phyloP scores from a whole-genome alignment of 2,329 filamentous ascomycete genomes.

The Pyrenophora seminiperda region DNA sequence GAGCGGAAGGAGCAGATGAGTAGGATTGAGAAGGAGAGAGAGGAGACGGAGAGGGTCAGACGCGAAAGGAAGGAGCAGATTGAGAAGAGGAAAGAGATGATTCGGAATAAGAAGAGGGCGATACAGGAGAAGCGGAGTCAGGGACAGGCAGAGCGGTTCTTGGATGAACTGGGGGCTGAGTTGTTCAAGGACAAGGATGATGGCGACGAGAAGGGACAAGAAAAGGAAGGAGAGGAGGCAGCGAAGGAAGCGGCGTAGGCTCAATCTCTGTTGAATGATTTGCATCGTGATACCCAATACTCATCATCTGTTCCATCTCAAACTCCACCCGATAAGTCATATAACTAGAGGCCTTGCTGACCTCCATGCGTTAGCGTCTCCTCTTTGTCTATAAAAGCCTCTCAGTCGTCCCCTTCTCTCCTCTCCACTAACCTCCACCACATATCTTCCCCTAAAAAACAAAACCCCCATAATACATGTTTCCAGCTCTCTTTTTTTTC shows the following conservation, averaged over 20 bases:
- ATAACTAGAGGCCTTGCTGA: too few relatives aligned
- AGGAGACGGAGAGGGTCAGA: conserved; percentile 69
- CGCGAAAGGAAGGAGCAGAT: conserved; percentile 54
- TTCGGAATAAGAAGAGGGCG: conserved; percentile 62
- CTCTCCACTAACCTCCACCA: too few relatives aligned
- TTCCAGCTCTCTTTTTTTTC: too few relatives aligned
- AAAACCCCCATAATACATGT: too few relatives aligned
- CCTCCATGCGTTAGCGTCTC: too few relatives aligned
- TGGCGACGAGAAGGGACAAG: background rate
- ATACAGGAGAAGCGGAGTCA: conserved; percentile 65
- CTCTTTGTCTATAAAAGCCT: too few relatives aligned
- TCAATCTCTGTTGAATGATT: background rate
- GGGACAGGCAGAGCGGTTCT: conserved; percentile 73
- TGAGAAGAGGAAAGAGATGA: conserved; percentile 68
- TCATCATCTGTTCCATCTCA: background rate
- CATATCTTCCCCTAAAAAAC: too few relatives aligned
- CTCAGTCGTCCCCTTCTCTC: too few relatives aligned
- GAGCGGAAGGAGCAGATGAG: conserved; percentile 75
- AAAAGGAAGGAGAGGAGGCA: background rate
- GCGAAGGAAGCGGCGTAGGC: background rate
- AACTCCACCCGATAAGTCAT: background rate
- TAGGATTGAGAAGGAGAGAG: conserved; percentile 68
- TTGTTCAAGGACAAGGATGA: conserved; percentile 16
- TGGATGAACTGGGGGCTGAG: conserved; percentile 59
- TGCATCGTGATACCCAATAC: conserved; percentile 15